A percentile compares a stretch with the other conserved stretches of the same genome.
phyloP scores from a whole-genome alignment of 306 rosid genomes.

The Cucurbita argyrosperma region DNA sequence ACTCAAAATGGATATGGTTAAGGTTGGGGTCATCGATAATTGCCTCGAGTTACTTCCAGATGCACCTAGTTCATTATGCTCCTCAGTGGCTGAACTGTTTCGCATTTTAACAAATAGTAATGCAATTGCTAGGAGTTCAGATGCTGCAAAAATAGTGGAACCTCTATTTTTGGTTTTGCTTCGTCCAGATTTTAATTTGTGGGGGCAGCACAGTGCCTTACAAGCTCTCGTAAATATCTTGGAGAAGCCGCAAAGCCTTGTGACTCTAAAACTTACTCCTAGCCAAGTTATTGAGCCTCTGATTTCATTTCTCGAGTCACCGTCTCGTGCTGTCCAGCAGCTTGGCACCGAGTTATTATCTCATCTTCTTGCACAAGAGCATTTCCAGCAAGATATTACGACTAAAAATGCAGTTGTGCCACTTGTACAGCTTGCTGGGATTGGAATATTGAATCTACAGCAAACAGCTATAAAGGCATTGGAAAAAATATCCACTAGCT shows the following conservation, averaged over 20 bases:
- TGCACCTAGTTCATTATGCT: conserved; percentile 80
- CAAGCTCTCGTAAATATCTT: conserved; percentile 94
- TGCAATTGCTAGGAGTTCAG: conserved; percentile 88
- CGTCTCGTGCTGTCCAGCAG: conserved; percentile 91
- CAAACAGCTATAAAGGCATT: conserved; percentile 85
- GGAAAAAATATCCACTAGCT: conserved; percentile 73
- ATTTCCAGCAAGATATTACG: conserved; percentile 92
- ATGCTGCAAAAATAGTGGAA: conserved; percentile 76
- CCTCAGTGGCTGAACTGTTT: conserved; percentile 80
- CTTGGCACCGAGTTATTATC: conserved; percentile 91
- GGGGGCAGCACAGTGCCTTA: conserved; percentile 99
- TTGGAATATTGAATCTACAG: conserved; percentile 86
- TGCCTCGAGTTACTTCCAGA: conserved; percentile 66
- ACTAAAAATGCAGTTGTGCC: conserved; percentile 91
- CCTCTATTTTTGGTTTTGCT: conserved; percentile 86
- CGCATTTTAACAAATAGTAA: conserved; percentile 84
- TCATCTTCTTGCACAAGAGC: conserved; percentile 93
- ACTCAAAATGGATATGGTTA: conserved; percentile 70
- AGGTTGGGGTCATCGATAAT: conserved; percentile 62
- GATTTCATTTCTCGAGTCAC: conserved; percentile 83
- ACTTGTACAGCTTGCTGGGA: conserved; percentile 95
- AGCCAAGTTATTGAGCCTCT: conserved; percentile 92
- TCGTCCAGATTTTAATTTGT: conserved; percentile 66
- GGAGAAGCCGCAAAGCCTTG: conserved; percentile 95
- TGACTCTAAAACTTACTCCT: conserved; percentile 79